A percentile compares a stretch with the other conserved stretches of the same genome.
These are phyloP conservation scores for Colletotrichum sansevieriae DNA, from an alignment of 2,329 filamentous ascomycete genomes.

Conservation along the genomic window DNA sequence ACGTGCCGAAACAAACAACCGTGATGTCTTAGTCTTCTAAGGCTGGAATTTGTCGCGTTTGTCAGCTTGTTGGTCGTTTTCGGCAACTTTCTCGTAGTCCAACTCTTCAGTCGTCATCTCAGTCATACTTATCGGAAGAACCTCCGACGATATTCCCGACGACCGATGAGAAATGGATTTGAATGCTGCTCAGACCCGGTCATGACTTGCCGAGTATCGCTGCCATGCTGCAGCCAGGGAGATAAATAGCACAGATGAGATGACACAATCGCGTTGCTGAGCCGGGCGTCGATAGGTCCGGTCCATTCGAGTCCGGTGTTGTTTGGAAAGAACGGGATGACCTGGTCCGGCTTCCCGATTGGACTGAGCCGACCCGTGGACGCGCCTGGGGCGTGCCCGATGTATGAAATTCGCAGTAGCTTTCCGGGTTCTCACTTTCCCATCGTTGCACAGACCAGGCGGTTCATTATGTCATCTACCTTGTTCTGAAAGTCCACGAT, in stretches of 20 bases:
- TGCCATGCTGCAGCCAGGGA: slow-evolving; percentile 1
- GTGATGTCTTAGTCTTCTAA: background rate
- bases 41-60: background rate
- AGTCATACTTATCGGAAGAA: background rate
- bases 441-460: slow-evolving; percentile 17
- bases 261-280: slow-evolving; percentile 22
- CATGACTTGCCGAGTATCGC: background rate
- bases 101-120: background rate
- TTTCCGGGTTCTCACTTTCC: slow-evolving; percentile 37
- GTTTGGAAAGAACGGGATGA: slow-evolving; percentile 21
- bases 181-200: too few species aligned
- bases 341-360: slow-evolving; percentile 2
- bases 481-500: background rate
- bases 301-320: background rate
- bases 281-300: background rate
- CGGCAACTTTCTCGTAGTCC: background rate
- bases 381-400: slow-evolving; percentile 2
- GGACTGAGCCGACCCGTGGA: background rate
- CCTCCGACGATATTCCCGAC: background rate
- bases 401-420: slow-evolving; percentile 20
- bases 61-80: background rate
- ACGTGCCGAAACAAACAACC: slow-evolving; percentile 8
- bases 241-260: slow-evolving; percentile 7
- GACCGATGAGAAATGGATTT: background rate
- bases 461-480: slow-evolving; percentile 16